Evolutionary conservation across 2,329 filamentous ascomycete species (phyloP).

Genomic region (Aspergillus sp.): DNA sequence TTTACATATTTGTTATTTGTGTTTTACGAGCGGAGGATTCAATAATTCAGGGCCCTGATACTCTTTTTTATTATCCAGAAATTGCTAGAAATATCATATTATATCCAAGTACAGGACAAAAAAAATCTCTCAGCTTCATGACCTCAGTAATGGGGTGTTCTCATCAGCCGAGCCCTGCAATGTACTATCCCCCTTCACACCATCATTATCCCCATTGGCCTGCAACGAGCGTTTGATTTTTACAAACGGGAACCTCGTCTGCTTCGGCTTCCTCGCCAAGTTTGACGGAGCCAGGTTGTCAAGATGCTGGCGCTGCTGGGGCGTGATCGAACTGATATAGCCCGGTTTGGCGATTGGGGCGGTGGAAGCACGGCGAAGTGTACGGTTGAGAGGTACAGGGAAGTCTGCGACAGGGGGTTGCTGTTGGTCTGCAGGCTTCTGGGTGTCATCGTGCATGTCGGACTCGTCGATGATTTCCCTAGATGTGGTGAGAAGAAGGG

Average conservation of each 20-base stretch:
- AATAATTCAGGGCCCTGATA: too few species aligned
- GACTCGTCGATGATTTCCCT: slow-evolving; percentile 99
- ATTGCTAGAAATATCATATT: too few species aligned
- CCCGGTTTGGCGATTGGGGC: slow-evolving; percentile 32
- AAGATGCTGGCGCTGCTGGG: slow-evolving; percentile 60
- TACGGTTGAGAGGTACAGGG: slow-evolving; percentile 11
- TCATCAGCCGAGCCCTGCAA: neutral
- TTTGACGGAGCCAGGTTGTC: slow-evolving; percentile 66
- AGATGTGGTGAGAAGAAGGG: slow-evolving; percentile 18
- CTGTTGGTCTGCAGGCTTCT: slow-evolving; percentile 71
- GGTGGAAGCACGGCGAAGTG: slow-evolving; percentile 19
- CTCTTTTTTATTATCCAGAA: too few species aligned
- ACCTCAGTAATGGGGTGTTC: neutral
- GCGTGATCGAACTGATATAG: slow-evolving; percentile 35
- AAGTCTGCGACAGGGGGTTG: slow-evolving; percentile 35
- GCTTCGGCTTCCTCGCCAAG: slow-evolving; percentile 58
- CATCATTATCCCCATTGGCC: neutral
- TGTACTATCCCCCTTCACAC: neutral
- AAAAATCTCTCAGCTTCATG: neutral
- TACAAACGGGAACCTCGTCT: slow-evolving; percentile 61
- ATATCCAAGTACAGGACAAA: too few species aligned
- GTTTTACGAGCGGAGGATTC: too few species aligned
- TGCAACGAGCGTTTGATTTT: slow-evolving; percentile 55
- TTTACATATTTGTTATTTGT: too few species aligned
- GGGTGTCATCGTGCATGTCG: slow-evolving; percentile 95